Conservation (phyloP, 176 grass and related monocot genomes). For the Oryza longistaminata region DNA sequence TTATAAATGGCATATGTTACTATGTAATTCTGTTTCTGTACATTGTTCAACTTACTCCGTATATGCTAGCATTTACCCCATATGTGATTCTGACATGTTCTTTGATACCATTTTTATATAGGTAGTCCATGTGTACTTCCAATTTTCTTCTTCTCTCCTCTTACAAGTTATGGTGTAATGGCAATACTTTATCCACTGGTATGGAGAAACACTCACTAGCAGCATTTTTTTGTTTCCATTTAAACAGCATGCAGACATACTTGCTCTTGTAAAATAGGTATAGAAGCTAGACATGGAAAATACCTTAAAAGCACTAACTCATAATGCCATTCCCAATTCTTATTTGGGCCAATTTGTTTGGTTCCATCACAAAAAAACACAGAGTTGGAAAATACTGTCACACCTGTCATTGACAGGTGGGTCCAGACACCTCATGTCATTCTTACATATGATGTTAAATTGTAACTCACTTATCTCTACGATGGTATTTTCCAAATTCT, state of each 20-base stretch:
- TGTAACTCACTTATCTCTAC: no score
- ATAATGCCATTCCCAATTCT: neutral
- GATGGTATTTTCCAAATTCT: no score
- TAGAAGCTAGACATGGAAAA: constrained; percentile 8
- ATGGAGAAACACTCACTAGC: constrained; percentile 32
- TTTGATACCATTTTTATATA: constrained; percentile 36
- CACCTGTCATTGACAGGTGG: no score
- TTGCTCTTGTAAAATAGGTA: neutral
- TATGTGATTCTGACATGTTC: constrained; percentile 23
- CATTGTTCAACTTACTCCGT: neutral
- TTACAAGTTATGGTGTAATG: constrained; percentile 86
- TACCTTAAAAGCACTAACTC: neutral
- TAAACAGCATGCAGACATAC: neutral
- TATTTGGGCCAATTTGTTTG: no score
- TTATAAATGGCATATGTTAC: neutral
- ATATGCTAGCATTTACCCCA: constrained; percentile 14
- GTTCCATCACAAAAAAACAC: no score
- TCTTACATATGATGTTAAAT: no score
- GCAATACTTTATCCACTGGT: constrained; percentile 97
- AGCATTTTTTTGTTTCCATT: constrained; percentile 13
- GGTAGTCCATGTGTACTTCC: constrained; percentile 87
- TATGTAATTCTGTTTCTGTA: constrained; percentile 7
- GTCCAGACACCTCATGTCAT: no score
- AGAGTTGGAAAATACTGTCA: no score
- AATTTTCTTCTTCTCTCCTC: constrained; percentile 82